Conservation (phyloP, 83 land plant genomes). For the Picea mariana region DNA sequence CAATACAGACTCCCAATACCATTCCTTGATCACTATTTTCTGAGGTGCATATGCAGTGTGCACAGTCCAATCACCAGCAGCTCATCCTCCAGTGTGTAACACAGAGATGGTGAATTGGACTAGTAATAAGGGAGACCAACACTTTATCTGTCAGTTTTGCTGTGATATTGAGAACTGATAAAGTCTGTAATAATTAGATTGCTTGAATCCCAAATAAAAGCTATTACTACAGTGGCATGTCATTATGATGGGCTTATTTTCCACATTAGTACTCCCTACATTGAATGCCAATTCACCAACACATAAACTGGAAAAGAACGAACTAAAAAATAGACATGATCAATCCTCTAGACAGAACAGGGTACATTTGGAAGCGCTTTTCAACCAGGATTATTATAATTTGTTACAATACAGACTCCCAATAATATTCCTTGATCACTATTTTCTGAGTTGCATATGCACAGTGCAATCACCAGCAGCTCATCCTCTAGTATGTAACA, state of each 20-base stretch:
- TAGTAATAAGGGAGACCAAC: too few species aligned
- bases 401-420: neutral
- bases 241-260: too few species aligned
- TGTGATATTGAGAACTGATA: neutral
- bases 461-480: neutral
- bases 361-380: neutral
- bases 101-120: too few species aligned
- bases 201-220: too few species aligned
- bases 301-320: neutral
- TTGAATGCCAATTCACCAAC: neutral
- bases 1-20: neutral
- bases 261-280: too few species aligned
- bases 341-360: neutral
- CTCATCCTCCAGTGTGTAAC: neutral
- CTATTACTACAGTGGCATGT: too few species aligned
- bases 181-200: neutral
- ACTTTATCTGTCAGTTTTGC: too few species aligned
- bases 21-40: neutral
- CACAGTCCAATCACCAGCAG: neutral
- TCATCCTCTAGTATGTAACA: neutral
- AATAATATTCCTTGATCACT: neutral
- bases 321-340: neutral
- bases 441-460: neutral
- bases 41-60: slow-evolving; percentile 1
- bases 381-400: neutral